Percentiles rank a stretch among this genome's conserved stretches.
Conservation (phyloP, 768 basidiomycete genomes). For the Terana coerulea region DNA sequence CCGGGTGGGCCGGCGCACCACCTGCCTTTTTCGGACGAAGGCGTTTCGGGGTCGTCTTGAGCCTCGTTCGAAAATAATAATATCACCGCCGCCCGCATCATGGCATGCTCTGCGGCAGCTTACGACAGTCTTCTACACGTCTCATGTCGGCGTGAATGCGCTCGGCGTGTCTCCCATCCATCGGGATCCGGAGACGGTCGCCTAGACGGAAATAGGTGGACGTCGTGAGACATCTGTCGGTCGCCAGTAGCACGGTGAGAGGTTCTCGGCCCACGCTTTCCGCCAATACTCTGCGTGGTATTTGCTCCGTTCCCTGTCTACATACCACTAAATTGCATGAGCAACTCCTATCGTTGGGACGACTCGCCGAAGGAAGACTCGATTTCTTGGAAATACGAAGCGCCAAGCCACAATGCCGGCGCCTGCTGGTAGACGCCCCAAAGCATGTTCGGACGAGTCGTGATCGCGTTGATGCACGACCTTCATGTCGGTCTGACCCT, state of each 20-base stretch:
- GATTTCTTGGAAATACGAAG: not conserved
- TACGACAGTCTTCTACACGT: not conserved
- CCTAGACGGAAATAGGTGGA: no score
- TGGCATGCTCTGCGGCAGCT: not conserved
- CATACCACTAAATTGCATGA: no score
- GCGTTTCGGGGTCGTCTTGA: conserved; percentile 6
- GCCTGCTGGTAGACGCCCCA: not conserved
- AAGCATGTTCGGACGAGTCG: not conserved
- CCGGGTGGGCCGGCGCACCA: not conserved
- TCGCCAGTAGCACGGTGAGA: not conserved
- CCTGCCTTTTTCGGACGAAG: not conserved
- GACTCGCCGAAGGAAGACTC: not conserved
- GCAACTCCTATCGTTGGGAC: no score
- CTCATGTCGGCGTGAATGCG: not conserved
- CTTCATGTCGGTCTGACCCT: not conserved
- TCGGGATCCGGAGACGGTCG: no score
- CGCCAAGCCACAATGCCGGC: conserved; percentile 5
- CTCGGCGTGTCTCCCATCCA: no score
- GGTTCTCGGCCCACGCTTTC: not conserved
- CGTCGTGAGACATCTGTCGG: not conserved
- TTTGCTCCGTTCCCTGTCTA: not conserved
- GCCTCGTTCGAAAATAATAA: not conserved
- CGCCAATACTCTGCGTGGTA: not conserved
- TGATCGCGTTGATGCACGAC: conserved; percentile 4
- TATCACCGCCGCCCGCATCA: not conserved